Conservation (phyloP, 2,329 filamentous ascomycete genomes). For the Colletotrichum sp. region DNA sequence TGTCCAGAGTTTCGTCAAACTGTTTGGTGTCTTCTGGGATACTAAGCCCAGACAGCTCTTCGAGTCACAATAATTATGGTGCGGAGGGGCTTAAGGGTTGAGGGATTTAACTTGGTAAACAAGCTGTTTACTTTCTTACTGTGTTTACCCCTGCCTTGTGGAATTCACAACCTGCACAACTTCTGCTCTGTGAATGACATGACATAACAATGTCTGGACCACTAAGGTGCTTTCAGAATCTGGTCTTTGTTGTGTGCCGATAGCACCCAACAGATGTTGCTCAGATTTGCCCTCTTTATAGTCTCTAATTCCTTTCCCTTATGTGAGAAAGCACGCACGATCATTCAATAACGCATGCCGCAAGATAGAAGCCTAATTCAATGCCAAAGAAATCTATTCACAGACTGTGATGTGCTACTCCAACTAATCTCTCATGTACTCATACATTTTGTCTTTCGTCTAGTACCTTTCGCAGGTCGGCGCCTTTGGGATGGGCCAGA, state of each 20-base stretch:
- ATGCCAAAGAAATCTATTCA: not conserved
- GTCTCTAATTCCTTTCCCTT: not conserved
- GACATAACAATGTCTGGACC: not conserved
- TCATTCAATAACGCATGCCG: not conserved
- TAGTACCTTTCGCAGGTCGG: not conserved
- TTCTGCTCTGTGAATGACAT: not conserved
- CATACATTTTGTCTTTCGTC: not conserved
- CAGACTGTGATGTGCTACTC: not conserved
- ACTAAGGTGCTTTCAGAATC: not conserved
- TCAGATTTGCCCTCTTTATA: not conserved
- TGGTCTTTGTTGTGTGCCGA: not conserved
- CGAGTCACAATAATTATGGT: not conserved
- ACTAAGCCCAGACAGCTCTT: not conserved
- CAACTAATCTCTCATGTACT: not conserved
- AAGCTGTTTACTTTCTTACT: not conserved
- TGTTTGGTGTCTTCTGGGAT: not conserved
- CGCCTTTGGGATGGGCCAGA: not conserved
- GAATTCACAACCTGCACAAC: not conserved
- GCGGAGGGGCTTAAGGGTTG: not conserved
- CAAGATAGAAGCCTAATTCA: not conserved
- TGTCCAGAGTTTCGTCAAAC: not conserved
- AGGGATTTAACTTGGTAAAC: not conserved
- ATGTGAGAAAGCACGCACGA: not conserved
- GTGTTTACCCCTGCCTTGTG: not conserved
- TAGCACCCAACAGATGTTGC: not conserved